These are phyloP conservation scores for Mucor piriformis DNA, from an alignment of 371 early-diverging fungal species.

Conservation along the genomic window DNA sequence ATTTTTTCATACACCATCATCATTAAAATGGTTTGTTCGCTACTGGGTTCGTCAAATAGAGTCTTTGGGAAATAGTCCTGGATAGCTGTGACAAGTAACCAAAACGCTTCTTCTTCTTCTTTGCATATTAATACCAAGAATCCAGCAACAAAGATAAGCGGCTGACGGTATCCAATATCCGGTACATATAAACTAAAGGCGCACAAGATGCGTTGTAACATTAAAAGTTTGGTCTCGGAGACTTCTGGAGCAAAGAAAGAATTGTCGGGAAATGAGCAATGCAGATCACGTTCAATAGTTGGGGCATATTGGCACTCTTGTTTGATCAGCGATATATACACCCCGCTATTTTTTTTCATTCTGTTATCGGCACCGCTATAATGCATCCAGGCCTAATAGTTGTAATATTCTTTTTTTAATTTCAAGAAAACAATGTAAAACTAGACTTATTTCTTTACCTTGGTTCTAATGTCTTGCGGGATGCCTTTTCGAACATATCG, in stretches of 20 bases:
- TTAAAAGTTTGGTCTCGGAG: slow-evolving; percentile 55
- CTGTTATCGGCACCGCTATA: slow-evolving; percentile 77
- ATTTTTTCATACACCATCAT: slow-evolving; percentile 60
- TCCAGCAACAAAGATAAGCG: slow-evolving; percentile 81
- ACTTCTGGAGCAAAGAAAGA: slow-evolving; percentile 56
- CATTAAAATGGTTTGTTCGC: slow-evolving; percentile 79
- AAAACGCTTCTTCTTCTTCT: slow-evolving; percentile 81
- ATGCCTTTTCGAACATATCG: slow-evolving; percentile 80
- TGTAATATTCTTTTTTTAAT: not conserved
- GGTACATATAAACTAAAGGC: slow-evolving; percentile 70
- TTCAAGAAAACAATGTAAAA: slow-evolving; percentile 2
- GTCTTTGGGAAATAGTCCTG: slow-evolving; percentile 75
- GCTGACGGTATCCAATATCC: slow-evolving; percentile 85
- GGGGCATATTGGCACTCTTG: slow-evolving; percentile 63
- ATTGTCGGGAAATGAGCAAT: slow-evolving; percentile 85
- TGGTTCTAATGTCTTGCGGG: slow-evolving; percentile 65
- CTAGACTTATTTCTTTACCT: slow-evolving; percentile 39
- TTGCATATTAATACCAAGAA: slow-evolving; percentile 74
- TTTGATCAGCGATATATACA: slow-evolving; percentile 58
- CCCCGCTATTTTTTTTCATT: slow-evolving; percentile 56
- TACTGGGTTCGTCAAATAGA: slow-evolving; percentile 78
- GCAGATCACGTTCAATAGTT: slow-evolving; percentile 76
- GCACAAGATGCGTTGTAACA: slow-evolving; percentile 70
- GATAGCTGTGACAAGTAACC: slow-evolving; percentile 77
- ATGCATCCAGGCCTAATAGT: slow-evolving; percentile 72